Evolutionary conservation across 441 rosid genomes (phyloP), one percentile per base, ranked within the genome.

Genomic region (Erodium trifolium): DNA sequence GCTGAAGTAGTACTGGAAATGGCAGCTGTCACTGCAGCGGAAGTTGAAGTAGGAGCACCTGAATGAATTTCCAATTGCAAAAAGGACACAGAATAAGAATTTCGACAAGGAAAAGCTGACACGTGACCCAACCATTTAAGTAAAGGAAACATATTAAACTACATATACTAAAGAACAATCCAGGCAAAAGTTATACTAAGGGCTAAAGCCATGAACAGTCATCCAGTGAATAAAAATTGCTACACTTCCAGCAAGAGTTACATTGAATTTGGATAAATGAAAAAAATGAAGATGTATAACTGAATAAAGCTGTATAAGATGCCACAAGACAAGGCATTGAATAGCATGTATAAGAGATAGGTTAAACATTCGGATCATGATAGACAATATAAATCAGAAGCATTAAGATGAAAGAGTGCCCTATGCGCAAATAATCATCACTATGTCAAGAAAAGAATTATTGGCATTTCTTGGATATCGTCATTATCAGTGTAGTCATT

Each of bases 41-140:
- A 79, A 80, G 86, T 70, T 66, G 93, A 80, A 67, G 84, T 63
- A 69, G 88, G 72, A 51, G 66, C 65, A 78, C 88, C 97, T 93
- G 65, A 65, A 79, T 63, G 31, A 66, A 74, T 31, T 65, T 73
- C 49, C 49, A 43, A 39, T 39, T 5, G 37, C 67, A 35, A 55
- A 55, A 57, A 31, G 12, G 29, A 57, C 63, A 18, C 63, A 43
- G 49, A 16, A 16, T 31, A 34, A 68, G 62, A 71, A 51, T 14
- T 64, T 57, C 41, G 68, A 69, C 14, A 2, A 11, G 51, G 62
- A 13, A 51, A 43, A 9, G 49, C 49, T 43, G 12, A 43, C 49
- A 43, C 49, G 11, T 43, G 49, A 43, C 3, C 13, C 49, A 43
- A 43, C 49, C 49, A 43, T 43, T 43, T 43, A 3, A 43, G 13